phyloP scores from a whole-genome alignment of 1,139 yeast genomes.

The Sugiyamaella neomexicana region DNA sequence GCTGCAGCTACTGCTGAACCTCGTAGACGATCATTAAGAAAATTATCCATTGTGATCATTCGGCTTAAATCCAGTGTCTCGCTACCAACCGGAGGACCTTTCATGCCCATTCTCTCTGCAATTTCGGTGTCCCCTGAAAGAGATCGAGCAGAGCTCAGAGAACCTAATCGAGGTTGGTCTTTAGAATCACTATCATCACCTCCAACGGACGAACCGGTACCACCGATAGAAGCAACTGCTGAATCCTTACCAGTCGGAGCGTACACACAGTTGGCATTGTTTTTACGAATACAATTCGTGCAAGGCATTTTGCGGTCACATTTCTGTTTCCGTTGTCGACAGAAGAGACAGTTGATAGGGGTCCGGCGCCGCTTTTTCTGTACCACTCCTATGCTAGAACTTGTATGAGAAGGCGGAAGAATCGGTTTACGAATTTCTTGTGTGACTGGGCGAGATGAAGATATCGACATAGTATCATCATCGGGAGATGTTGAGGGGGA shows the following conservation, averaged over 20 bases:
- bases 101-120: conserved; percentile 12
- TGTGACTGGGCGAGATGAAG: background rate
- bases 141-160: background rate
- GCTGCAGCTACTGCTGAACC: conserved; percentile 11
- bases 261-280: conserved; percentile 34
- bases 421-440: conserved; percentile 10
- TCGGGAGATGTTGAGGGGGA: conserved; percentile 9
- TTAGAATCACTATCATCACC: background rate
- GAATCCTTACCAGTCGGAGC: conserved; percentile 20
- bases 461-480: conserved; percentile 13
- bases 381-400: conserved; percentile 8
- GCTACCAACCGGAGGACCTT: conserved; percentile 7
- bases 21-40: conserved; percentile 13
- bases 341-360: conserved; percentile 37
- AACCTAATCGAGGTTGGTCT: background rate
- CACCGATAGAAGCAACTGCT: conserved; percentile 8
- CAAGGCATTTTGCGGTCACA: conserved; percentile 43
- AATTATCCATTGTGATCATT: conserved; percentile 22
- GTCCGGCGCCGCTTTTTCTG: conserved; percentile 30
- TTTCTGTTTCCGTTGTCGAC: conserved; percentile 40
- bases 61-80: conserved; percentile 15
- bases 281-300: conserved; percentile 37
- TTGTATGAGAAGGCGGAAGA: conserved; percentile 18
- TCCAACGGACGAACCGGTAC: background rate
- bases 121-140: background rate